phyloP scores from a whole-genome alignment of 495 filamentous ascomycete species.

The Tuber brumale region DNA sequence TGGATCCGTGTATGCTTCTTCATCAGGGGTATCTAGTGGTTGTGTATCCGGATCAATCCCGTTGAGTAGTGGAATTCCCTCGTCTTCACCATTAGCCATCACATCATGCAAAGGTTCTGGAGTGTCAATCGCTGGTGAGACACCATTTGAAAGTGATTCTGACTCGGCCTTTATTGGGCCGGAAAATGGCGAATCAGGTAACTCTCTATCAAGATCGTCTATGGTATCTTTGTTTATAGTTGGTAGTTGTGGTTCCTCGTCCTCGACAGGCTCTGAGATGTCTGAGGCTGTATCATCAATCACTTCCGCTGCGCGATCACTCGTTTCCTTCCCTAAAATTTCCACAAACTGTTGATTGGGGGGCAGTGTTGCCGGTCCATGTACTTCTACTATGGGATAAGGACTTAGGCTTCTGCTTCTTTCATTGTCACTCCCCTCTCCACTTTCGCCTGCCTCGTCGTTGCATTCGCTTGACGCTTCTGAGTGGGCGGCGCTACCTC shows the following conservation, averaged over 20 bases:
- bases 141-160: conserved; percentile 5
- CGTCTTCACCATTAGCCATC: background rate
- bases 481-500: conserved; percentile 23
- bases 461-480: conserved; percentile 18
- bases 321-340: background rate
- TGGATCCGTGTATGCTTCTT: conserved; percentile 32
- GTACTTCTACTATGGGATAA: conserved; percentile 24
- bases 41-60: background rate
- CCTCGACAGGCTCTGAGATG: background rate
- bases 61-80: background rate
- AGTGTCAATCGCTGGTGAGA: conserved; percentile 6
- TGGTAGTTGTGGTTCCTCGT: background rate
- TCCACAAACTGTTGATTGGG: background rate
- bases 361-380: conserved; percentile 9
- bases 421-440: background rate
- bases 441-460: background rate
- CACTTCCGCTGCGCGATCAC: background rate
- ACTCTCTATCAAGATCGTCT: conserved; percentile 5
- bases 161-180: conserved; percentile 17
- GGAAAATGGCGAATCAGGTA: conserved; percentile 1
- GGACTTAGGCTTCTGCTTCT: background rate
- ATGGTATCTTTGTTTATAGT: conserved; percentile 4
- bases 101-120: conserved; percentile 6
- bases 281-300: background rate
- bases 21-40: conserved; percentile 11